A percentile compares a stretch with the other conserved stretches of the same genome.
These are phyloP conservation scores for Russula sp. DNA, from an alignment of 768 basidiomycete species.

Conservation along the genomic window DNA sequence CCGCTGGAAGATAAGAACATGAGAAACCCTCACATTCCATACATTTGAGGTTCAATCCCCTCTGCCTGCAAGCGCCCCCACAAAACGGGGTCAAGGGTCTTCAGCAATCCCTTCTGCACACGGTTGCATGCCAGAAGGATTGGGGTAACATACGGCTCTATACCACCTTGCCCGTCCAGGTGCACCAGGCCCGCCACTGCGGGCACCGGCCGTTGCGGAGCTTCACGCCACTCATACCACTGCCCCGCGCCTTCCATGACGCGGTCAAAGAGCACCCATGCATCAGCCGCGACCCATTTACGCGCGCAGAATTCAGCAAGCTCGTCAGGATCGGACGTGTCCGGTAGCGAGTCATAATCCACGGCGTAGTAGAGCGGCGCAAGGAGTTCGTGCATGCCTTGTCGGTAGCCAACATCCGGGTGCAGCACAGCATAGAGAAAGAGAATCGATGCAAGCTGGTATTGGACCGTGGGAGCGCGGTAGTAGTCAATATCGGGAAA, in stretches of 20 bases:
- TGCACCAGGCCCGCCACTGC: conserved; percentile 41
- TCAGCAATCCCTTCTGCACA: conserved; percentile 68
- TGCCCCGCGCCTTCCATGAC: conserved; percentile 74
- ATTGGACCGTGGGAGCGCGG: conserved; percentile 64
- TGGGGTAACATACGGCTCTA: conserved; percentile 68
- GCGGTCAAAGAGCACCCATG: conserved; percentile 73
- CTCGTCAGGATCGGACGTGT: conserved; percentile 30
- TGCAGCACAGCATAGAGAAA: conserved; percentile 78
- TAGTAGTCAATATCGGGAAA: conserved; percentile 98
- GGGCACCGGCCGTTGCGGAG: conserved; percentile 23
- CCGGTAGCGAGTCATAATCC: conserved; percentile 69
- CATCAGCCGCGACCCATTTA: conserved; percentile 74
- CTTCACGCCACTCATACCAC: conserved; percentile 55
- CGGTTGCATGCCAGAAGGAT: conserved; percentile 78
- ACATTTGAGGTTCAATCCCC: conserved; percentile 93
- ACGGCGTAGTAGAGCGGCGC: conserved; percentile 80
- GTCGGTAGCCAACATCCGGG: conserved; percentile 84
- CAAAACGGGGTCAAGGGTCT: conserved; percentile 71
- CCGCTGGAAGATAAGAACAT: background rate
- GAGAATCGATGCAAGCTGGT: conserved; percentile 75
- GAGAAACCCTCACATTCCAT: conserved; percentile 68
- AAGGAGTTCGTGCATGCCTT: conserved; percentile 98
- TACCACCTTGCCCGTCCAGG: conserved; percentile 36
- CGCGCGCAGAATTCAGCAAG: conserved; percentile 58
- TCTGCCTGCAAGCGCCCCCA: conserved; percentile 67